Conservation (phyloP, 164 flowering plant species). For the Aristolochia contorta region DNA sequence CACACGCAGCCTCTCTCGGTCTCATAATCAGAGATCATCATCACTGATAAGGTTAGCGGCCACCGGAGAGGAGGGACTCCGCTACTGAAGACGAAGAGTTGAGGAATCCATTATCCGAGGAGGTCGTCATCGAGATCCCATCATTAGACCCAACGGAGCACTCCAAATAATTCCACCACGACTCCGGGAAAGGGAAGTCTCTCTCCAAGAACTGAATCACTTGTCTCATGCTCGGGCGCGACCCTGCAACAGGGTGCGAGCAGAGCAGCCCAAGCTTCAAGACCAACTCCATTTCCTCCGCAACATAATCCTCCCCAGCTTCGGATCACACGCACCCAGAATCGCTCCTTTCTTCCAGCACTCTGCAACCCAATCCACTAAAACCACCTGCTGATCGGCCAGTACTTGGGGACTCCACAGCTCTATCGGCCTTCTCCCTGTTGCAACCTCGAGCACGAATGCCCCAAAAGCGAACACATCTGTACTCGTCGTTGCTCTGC, state of each 20-base stretch:
- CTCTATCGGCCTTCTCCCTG: constrained; percentile 14
- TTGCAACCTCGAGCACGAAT: constrained; percentile 16
- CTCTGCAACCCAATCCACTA: constrained; percentile 12
- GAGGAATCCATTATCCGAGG: no score
- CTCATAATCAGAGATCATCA: no score
- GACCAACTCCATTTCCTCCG: constrained; percentile 7
- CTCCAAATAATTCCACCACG: no score
- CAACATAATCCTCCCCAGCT: constrained; percentile 3
- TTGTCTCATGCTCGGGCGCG: constrained; percentile 10
- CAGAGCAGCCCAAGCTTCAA: constrained; percentile 21
- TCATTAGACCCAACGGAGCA: no score
- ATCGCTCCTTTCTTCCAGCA: constrained; percentile 10
- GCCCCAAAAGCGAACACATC: constrained; percentile 18
- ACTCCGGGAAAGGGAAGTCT: background rate
- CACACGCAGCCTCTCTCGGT: no score
- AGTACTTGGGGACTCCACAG: background rate
- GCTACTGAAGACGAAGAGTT: no score
- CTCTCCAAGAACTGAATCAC: constrained; percentile 5
- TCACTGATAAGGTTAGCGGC: no score
- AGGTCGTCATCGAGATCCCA: no score
- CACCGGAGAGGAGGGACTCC: no score
- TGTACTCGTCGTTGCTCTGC: constrained; percentile 11
- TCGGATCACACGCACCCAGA: constrained; percentile 12
- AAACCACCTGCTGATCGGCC: background rate
- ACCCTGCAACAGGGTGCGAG: constrained; percentile 11